phyloP scores from a whole-genome alignment of 2,329 filamentous ascomycete genomes.

The Sordariomycetes sp. region DNA sequence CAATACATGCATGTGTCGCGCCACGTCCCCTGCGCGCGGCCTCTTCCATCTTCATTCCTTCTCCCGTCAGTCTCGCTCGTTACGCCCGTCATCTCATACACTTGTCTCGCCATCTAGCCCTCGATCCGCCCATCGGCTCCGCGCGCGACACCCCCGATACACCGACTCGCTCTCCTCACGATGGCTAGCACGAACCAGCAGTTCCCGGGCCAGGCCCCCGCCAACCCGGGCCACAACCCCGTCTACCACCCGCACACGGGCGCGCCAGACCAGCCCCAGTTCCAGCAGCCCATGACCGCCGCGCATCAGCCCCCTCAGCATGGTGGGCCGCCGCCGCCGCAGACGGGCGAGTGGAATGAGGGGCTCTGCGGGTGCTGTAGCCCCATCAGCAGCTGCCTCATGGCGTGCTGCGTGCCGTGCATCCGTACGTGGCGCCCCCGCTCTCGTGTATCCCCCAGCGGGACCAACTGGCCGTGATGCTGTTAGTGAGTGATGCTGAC shows the following conservation, averaged over 20 bases:
- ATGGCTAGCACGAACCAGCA: background rate
- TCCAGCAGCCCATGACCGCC: background rate
- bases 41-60: background rate
- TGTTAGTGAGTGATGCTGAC: background rate
- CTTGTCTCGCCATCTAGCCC: background rate
- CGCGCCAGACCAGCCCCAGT: background rate
- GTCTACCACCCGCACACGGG: background rate
- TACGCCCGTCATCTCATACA: background rate
- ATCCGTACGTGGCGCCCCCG: conserved; percentile 22
- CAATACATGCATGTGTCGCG: too few relatives aligned
- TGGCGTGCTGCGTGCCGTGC: conserved; percentile 30
- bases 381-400: conserved; percentile 25
- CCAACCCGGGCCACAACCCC: background rate
- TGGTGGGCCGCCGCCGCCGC: background rate
- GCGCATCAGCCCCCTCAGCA: background rate
- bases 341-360: conserved; percentile 20
- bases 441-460: background rate
- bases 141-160: background rate
- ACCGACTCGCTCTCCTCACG: background rate
- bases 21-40: too few relatives aligned
- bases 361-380: conserved; percentile 26
- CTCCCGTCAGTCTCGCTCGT: background rate
- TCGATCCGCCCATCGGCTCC: too few relatives aligned
- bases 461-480: background rate
- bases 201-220: background rate